phyloP scores from a whole-genome alignment of 179 eudicot genomes.

The Nepenthes alata region DNA sequence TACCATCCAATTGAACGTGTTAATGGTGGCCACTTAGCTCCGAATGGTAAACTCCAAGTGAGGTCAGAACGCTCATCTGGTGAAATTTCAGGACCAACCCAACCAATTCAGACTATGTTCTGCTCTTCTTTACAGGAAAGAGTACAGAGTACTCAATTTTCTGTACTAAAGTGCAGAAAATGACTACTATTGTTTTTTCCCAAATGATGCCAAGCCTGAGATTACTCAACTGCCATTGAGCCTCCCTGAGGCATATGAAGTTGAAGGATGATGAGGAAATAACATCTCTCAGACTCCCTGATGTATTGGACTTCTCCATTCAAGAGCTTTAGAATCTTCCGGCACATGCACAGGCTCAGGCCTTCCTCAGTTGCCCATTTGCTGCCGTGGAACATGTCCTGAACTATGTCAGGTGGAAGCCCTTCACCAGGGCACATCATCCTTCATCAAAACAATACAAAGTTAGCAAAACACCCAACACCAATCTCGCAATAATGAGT shows the following conservation, averaged over 20 bases:
- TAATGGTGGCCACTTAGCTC: no score
- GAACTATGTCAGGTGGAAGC: constrained; percentile 76
- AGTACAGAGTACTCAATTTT: no score
- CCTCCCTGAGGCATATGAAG: constrained; percentile 32
- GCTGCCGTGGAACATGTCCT: constrained; percentile 83
- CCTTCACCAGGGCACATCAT: constrained; percentile 88
- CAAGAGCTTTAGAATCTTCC: constrained; percentile 78
- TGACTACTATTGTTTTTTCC: no score
- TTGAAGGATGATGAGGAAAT: constrained; percentile 62
- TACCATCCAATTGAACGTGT: no score
- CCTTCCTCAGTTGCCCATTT: constrained; percentile 86
- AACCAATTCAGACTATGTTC: no score
- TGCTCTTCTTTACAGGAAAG: no score
- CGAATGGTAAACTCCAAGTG: no score
- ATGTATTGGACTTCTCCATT: constrained; percentile 86
- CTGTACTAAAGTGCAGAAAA: no score
- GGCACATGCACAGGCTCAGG: constrained; percentile 79
- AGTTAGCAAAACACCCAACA: neutral
- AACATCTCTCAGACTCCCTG: constrained; percentile 79
- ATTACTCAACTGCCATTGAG: neutral
- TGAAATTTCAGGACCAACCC: no score
- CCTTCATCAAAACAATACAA: constrained; percentile 23
- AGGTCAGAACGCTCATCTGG: no score
- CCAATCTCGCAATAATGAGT: neutral
- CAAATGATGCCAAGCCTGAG: no score